Evolutionary conservation across 768 basidiomycete genomes (phyloP).

Genomic region (Psilocybe cubensis): DNA sequence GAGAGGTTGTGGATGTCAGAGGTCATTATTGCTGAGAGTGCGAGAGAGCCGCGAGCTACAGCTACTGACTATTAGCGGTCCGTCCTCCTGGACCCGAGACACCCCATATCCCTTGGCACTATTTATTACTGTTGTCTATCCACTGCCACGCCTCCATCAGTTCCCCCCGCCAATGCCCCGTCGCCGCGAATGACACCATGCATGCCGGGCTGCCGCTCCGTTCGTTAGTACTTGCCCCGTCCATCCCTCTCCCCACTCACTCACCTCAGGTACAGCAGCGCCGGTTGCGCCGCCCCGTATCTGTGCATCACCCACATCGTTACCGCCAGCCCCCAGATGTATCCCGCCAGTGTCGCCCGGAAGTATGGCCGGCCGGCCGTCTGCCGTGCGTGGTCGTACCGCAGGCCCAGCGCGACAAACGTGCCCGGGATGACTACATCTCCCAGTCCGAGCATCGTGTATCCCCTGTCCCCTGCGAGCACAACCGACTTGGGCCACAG

Average conservation of each 20-base stretch:
- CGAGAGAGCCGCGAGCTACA: not conserved
- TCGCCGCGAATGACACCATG: slow-evolving; percentile 67
- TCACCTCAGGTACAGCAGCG: slow-evolving; percentile 88
- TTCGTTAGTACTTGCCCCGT: slow-evolving; percentile 1
- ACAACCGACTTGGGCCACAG: slow-evolving; percentile 76
- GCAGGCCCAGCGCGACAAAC: slow-evolving; percentile 84
- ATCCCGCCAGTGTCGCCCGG: slow-evolving; percentile 65
- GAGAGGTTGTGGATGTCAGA: slow-evolving; percentile 27
- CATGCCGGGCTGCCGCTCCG: slow-evolving; percentile 63
- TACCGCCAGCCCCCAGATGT: slow-evolving; percentile 68
- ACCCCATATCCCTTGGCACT: slow-evolving; percentile 7
- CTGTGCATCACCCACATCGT: slow-evolving; percentile 90
- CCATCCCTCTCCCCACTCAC: slow-evolving; percentile 6
- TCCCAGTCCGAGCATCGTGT: slow-evolving; percentile 91
- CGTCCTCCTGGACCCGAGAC: slow-evolving; percentile 14
- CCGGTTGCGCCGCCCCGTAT: slow-evolving; percentile 82
- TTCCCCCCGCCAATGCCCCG: slow-evolving; percentile 69
- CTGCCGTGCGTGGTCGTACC: slow-evolving; percentile 74
- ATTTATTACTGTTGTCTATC: slow-evolving; percentile 29
- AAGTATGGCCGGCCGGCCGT: slow-evolving; percentile 76
- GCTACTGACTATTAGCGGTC: slow-evolving; percentile 13
- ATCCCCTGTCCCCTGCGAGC: slow-evolving; percentile 57
- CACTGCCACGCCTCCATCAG: slow-evolving; percentile 71
- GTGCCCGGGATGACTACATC: slow-evolving; percentile 73
- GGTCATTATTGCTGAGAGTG: slow-evolving; percentile 20